These are phyloP conservation scores for Cyberlindnera meyerae DNA, from an alignment of 805 yeast genomes.

Conservation along the genomic window DNA sequence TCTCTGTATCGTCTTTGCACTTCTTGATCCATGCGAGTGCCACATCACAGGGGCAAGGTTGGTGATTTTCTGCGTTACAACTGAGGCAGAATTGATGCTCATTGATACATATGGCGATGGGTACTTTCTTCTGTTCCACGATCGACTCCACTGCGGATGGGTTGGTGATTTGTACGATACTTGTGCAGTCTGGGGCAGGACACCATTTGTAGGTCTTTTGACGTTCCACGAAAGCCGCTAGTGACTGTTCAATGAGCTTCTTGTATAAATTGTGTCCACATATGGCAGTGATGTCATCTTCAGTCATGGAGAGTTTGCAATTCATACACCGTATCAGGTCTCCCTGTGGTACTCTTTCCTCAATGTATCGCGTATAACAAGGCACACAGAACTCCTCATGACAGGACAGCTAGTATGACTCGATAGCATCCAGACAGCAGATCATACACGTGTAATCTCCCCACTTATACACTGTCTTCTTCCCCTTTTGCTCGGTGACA, in stretches of 20 bases:
- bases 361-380: constrained; percentile 64
- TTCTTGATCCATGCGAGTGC: constrained; percentile 70
- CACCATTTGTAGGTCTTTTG: constrained; percentile 63
- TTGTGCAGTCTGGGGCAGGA: constrained; percentile 76
- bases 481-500: constrained; percentile 12
- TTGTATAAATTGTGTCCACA: constrained; percentile 32
- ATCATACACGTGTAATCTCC: constrained; percentile 49
- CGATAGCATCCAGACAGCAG: constrained; percentile 59
- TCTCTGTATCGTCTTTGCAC: constrained; percentile 83
- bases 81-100: constrained; percentile 73
- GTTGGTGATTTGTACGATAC: constrained; percentile 41
- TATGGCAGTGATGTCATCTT: constrained; percentile 37
- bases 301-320: constrained; percentile 37
- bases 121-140: constrained; percentile 33
- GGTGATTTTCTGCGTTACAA: constrained; percentile 73
- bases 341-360: constrained; percentile 38
- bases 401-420: constrained; percentile 55
- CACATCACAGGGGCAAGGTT: constrained; percentile 76
- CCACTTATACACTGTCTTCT: constrained; percentile 7
- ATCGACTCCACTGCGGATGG: constrained; percentile 7
- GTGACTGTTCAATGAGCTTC: constrained; percentile 30
- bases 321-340: constrained; percentile 62
- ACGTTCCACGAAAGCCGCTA: constrained; percentile 49
- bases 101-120: constrained; percentile 63
- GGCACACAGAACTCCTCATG: constrained; percentile 62